Evolutionary conservation across 306 rosid genomes (phyloP).

Genomic region (Cicer cuneatum): DNA sequence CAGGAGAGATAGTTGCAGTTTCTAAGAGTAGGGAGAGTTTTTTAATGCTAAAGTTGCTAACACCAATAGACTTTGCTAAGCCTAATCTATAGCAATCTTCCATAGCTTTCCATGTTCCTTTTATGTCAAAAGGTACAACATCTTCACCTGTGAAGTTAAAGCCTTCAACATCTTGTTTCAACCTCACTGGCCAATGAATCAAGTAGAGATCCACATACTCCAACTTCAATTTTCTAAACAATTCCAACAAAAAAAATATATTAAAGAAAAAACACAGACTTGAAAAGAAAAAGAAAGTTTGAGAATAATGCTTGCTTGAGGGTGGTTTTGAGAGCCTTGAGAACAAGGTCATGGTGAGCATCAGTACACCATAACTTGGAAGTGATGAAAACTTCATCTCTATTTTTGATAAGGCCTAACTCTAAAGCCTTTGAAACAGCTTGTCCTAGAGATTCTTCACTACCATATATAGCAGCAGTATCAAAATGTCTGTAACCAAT

Average conservation of each 20-base stretch:
- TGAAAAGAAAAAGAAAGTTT: no score
- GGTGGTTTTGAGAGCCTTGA: conserved; percentile 57
- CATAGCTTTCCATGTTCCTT: conserved; percentile 56
- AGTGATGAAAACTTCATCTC: conserved; percentile 60
- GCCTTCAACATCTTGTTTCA: conserved; percentile 40
- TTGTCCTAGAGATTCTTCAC: conserved; percentile 50
- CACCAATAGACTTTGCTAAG: conserved; percentile 54
- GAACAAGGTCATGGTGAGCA: conserved; percentile 58
- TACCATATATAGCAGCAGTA: conserved; percentile 49
- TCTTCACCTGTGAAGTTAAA: conserved; percentile 29
- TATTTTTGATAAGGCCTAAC: conserved; percentile 47
- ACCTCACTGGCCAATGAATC: conserved; percentile 52
- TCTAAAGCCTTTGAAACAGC: conserved; percentile 51
- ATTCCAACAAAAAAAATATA: neutral
- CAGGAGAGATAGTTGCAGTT: conserved; percentile 48
- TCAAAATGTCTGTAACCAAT: conserved; percentile 50
- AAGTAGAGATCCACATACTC: conserved; percentile 53
- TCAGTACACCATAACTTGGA: conserved; percentile 57
- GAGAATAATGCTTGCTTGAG: conserved; percentile 43
- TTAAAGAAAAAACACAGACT: neutral
- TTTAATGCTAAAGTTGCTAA: conserved; percentile 51
- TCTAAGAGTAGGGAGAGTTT: conserved; percentile 41
- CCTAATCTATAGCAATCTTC: conserved; percentile 48
- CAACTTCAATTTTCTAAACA: conserved; percentile 47
- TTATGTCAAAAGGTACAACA: conserved; percentile 49